Evolutionary conservation across 345 rosid genomes (phyloP).

Genomic region (Linum tenue): DNA sequence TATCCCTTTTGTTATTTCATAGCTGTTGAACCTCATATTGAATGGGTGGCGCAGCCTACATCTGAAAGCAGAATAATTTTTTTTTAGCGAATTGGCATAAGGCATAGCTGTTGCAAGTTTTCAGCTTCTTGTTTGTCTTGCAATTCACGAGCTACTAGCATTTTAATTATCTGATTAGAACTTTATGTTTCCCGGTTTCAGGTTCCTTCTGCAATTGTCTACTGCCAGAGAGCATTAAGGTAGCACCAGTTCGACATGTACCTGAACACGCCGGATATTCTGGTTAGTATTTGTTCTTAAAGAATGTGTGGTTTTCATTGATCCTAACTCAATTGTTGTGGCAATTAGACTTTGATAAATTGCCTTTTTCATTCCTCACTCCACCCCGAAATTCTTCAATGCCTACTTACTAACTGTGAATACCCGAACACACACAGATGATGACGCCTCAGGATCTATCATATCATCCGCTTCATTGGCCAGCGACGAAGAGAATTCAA

Average conservation of each 20-base stretch:
- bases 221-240: slow-evolving; percentile 80
- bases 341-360: too few relatives aligned
- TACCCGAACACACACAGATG: slow-evolving; percentile 21
- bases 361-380: too few relatives aligned
- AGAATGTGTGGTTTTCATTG: neutral
- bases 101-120: neutral
- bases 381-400: too few relatives aligned
- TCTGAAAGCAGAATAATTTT: neutral
- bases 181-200: slow-evolving; percentile 34
- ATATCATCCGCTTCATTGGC: slow-evolving; percentile 43
- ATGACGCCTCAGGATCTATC: slow-evolving; percentile 44
- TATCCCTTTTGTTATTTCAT: neutral
- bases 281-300: slow-evolving; percentile 34
- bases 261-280: slow-evolving; percentile 62
- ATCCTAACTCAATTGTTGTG: too few relatives aligned
- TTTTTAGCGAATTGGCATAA: neutral
- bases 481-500: slow-evolving; percentile 61
- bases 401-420: too few relatives aligned
- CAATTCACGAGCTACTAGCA: neutral
- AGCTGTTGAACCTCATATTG: neutral
- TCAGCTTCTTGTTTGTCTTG: neutral
- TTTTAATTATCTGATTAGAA: slow-evolving; percentile 12
- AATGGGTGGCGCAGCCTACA: neutral
- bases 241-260: slow-evolving; percentile 65
- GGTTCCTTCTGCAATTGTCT: slow-evolving; percentile 93